Base-by-base conservation (phyloP, 495 filamentous ascomycete genomes). In the Penicillium roqueforti region DNA sequence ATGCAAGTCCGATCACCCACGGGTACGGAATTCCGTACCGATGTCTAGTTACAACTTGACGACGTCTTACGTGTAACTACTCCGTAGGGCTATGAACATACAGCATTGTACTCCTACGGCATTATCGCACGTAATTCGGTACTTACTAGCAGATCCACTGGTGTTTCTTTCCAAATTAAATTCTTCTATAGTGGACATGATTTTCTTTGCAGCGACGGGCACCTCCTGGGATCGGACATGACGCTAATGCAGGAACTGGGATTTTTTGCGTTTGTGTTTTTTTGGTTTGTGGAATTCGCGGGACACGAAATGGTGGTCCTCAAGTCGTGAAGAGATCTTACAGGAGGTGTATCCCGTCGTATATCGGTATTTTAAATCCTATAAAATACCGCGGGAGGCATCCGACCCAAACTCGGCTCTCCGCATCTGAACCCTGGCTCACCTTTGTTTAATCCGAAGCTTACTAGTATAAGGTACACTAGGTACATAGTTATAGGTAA, bases 191-290 rank as follows among this genome's bases (percentile, higher is more conserved):
- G 34, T 49, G 47, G 47, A 40, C 47, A 29, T 53, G 56, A 62
- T 62, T 62, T 56, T 10, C 60, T 46, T 53, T 58, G 55, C 61
- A 58, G 45, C 14, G 37, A 45, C 28, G 41, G 48, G 38, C 53
- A 29, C 26, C 18, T 44, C 18, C 38, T 56, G 28, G 51, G 53
- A 57, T 58, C 49, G 53, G 62, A 62, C 58, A 60, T 60, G 52
- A 41, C 69, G 64, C 71, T 75, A 75, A 75, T 73, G 71, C 71
- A 75, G 71, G 71, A 73, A 75, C 71, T 73, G 61, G 28, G 16
- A 47, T 34, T 32, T 47, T 34, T 47, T 45, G 42, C 42, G 42
- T 45, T 47, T 46, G 43, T 8, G n/a, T 29, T 31, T 23, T 25
- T 48, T 25, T 18, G 13, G 8, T 34, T 38, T 42, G 25, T 41